Evolutionary conservation across 768 basidiomycete species (phyloP), one percentile per base, ranked within the genome.

Genomic region (Pisolithus microcarpus): DNA sequence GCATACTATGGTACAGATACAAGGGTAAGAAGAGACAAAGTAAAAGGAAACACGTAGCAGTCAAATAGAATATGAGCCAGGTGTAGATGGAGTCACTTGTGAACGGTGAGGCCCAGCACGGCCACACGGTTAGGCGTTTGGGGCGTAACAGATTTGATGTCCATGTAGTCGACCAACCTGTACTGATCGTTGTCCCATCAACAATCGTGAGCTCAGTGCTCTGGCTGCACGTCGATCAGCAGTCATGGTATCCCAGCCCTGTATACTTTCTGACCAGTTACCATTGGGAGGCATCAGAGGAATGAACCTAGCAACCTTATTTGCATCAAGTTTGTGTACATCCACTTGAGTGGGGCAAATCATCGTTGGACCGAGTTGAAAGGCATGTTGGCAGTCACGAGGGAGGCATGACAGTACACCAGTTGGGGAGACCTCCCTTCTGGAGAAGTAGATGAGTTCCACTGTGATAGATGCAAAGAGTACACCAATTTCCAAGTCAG

Each of bases 111-210:
- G n/a, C n/a, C n/a, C n/a, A n/a, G n/a, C n/a, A n/a, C n/a, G n/a
- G n/a, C n/a, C n/a, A n/a, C n/a, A n/a, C n/a, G n/a, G n/a, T n/a
- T n/a, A n/a, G n/a, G n/a, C n/a, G n/a, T n/a, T n/a, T n/a, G n/a
- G n/a, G n/a, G n/a, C n/a, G n/a, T n/a, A n/a, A n/a, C n/a, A n/a
- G 53, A 44, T 2, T 51, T 53, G 48, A 75, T 57, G 47, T 77
- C 67, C 31, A 58, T 68, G 56, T 82, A 84, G 36, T 72, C 61
- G 4, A 72, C 67, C 50, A 75, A 64, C 16, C 83, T 69, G 58
- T 74, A 75, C 78, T 80, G 85, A 46, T 81, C 80, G 42, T 72
- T 63, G 51, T 86, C 84, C 72, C 75, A 81, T 16, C 55, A n/a
- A n/a, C n/a, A n/a, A n/a, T n/a, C n/a, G 58, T 1, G 58, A 58